Evolutionary conservation across 768 basidiomycete genomes (phyloP), one percentile per base, ranked within the genome.

Genomic region (Lentinula detonsa): DNA sequence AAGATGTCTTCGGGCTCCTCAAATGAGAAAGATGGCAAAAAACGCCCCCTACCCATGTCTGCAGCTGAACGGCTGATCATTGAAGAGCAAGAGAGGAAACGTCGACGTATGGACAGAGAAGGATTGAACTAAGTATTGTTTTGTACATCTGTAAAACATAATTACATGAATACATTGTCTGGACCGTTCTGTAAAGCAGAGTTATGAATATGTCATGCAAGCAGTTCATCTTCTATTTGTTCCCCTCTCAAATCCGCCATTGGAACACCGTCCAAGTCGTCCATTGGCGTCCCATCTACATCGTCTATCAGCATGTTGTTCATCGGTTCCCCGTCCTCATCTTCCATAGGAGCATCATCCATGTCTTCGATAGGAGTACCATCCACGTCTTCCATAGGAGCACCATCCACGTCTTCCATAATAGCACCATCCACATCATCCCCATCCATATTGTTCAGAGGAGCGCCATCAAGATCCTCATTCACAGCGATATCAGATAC

Each of bases 71-170:
- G 83, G 64, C 73, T 98, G 61, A 95, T 97, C 62, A 65, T 86
- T 61, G 96, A 98, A 76, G 94, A 97, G 33, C 90, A 91, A 74
- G 93, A 93, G 72, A 81, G 93, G 69, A 95, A 96, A 73, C 81
- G 87, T 71, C 78, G 93, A 65, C 77, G 84, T 64, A 87, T 90
- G 85, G 90, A 90, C 65, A 69, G 79, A 45, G 79, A 79, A 15
- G 43, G 55, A 21, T 8, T 57, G 18, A 51, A 56, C 18, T 56
- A 13, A 40, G 23, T 6, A 40, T 31, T 5, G 28, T 28, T 43
- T 9, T 28, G 54, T 56, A 42, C 37, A 56, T 56, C 11, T 55
- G 53, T 54, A 52, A 28, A 31, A 13, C 34, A 11, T 31, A 37
- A 42, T 50, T 23, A n/a, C 35, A 11, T 16, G 23, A 51, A 21